A percentile compares a stretch with the other conserved stretches of the same genome.
phyloP scores from a whole-genome alignment of 202 grass and related monocot species.

The Digitaria exilis region DNA sequence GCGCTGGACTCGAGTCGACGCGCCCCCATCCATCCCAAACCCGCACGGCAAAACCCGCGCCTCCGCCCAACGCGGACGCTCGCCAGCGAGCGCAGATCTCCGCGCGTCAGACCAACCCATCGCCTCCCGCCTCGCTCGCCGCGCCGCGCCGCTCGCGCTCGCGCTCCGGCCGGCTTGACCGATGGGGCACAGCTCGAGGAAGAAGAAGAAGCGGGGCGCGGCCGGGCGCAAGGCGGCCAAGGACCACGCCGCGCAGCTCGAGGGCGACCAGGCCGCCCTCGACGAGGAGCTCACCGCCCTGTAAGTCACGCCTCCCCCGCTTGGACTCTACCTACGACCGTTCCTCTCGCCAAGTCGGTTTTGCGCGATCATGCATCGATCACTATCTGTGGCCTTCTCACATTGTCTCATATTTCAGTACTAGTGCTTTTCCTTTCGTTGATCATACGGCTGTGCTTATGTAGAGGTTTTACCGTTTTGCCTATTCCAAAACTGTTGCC shows the following conservation, averaged over 20 bases:
- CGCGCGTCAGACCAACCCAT: conserved; percentile 14
- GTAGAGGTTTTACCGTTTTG: conserved; percentile 12
- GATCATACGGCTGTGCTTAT: neutral
- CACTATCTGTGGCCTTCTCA: neutral
- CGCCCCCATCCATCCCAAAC: neutral
- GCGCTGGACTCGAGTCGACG: conserved; percentile 32
- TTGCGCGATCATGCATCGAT: neutral
- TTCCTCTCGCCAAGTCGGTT: neutral
- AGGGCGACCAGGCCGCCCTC: conserved; percentile 67
- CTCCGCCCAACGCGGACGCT: neutral
- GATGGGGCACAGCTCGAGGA: conserved; percentile 91
- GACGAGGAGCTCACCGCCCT: conserved; percentile 82
- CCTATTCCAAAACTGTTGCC: neutral
- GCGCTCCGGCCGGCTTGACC: neutral
- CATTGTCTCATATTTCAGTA: neutral
- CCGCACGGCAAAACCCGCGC: conserved; percentile 36
- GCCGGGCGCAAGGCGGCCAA: conserved; percentile 67
- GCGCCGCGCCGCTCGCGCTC: neutral
- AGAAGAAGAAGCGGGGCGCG: conserved; percentile 87
- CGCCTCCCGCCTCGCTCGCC: conserved; percentile 9
- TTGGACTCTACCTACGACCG: neutral
- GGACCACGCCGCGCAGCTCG: conserved; percentile 64
- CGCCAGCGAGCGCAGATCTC: conserved; percentile 32
- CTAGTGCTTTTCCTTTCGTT: no score
- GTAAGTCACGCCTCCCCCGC: conserved; percentile 37